Evolutionary conservation across 768 basidiomycete genomes (phyloP), one percentile per base, ranked within the genome.

Genomic region (Kwoniella pini): DNA sequence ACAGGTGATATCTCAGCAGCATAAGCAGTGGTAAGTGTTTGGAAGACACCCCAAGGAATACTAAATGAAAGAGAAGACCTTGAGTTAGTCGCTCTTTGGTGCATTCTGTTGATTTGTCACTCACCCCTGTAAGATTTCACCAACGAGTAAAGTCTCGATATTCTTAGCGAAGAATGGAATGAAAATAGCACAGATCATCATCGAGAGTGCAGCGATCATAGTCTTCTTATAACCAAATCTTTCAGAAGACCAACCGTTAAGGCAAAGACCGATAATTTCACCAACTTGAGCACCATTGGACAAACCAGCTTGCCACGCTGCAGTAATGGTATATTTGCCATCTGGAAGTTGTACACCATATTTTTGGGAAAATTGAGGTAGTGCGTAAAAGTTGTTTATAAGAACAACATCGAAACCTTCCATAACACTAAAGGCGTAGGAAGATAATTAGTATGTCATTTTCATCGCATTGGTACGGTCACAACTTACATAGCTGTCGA

Each of bases 221-320:
- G 72, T 70, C 24, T 70, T 71, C 36, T 65, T 62, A 58, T 70
- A 71, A 6, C 79, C 78, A 61, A 67, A 72, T 22, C 77, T 65
- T 22, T 79, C 78, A 9, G 69, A 64, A 48, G 48, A 60, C 63
- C 49, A 53, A 55, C 62, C 62, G 57, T 58, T 60, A 53, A 65
- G 21, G 42, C 26, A 15, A 43, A 67, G 63, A 66, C 76, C 78
- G 54, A 79, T 64, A 51, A 79, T 75, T 27, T 71, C 69, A 39
- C 78, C 78, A 46, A 64, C 66, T 30, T 71, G 69, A 44, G 64
- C 69, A 38, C 72, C 79, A 64, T 78, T 77, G 17, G 54, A 52
- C n/a, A 80, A 62, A 31, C 70, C 77, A 7, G 76, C 64, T 44
- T 79, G 79, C 79, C 78, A 79, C 13, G 60, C 49, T 0, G 78